Evolutionary conservation across 495 filamentous ascomycete genomes (phyloP).

Genomic region (Ramalina peruviana): DNA sequence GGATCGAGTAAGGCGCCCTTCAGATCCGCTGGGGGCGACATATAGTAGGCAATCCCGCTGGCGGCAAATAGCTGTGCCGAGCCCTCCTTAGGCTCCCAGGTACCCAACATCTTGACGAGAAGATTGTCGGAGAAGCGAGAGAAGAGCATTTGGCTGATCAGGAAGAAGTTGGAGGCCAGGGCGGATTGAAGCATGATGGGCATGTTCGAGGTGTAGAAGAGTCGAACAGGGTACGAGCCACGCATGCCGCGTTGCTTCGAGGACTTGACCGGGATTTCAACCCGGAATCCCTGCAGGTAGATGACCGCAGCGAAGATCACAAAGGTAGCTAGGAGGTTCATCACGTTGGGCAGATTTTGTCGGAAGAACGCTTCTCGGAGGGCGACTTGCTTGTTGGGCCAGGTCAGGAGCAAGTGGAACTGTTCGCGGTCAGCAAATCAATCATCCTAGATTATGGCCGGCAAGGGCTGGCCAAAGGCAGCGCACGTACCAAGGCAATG

Average conservation of each 20-base stretch:
- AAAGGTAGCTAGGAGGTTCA: conserved; percentile 92
- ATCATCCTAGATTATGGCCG: too few species aligned
- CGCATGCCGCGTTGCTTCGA: conserved; percentile 97
- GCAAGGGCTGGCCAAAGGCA: too few species aligned
- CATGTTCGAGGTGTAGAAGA: conserved; percentile 61
- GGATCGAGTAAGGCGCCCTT: conserved; percentile 91
- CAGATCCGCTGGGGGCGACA: conserved; percentile 96
- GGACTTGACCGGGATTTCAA: conserved; percentile 99
- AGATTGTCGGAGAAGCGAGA: conserved; percentile 97
- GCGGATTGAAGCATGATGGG: conserved; percentile 99
- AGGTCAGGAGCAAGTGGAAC: conserved; percentile 95
- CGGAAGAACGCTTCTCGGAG: conserved; percentile 97
- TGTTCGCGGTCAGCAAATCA: too few species aligned
- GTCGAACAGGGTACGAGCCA: conserved; percentile 57
- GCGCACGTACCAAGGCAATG: conserved; percentile 51
- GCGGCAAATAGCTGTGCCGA: conserved; percentile 86
- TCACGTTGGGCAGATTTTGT: conserved; percentile 98
- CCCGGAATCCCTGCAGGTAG: conserved; percentile 99
- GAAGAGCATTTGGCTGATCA: conserved; percentile 98
- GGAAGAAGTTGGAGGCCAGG: conserved; percentile 96
- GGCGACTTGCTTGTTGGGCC: conserved; percentile 96
- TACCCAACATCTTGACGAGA: conserved; percentile 86
- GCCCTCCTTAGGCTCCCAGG: conserved; percentile 96
- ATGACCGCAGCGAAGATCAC: conserved; percentile 93
- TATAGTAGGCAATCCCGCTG: conserved; percentile 93